Conservation (phyloP, 768 basidiomycete species). For the Stropharia rugosoannulata region DNA sequence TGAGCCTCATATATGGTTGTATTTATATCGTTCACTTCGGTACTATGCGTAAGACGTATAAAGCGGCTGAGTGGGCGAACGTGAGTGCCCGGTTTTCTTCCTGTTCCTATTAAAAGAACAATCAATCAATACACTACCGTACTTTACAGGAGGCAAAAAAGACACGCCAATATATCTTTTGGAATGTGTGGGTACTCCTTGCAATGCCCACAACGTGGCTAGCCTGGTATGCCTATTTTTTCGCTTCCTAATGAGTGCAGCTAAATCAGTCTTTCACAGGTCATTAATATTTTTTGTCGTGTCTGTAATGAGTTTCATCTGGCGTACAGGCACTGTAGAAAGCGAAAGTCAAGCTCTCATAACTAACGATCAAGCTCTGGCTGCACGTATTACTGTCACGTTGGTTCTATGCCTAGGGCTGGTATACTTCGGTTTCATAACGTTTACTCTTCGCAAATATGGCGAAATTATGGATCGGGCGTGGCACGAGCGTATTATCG, state of each 20-base stretch:
- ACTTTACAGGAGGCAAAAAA: slow-evolving; percentile 49
- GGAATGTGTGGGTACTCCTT: slow-evolving; percentile 73
- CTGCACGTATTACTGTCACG: slow-evolving; percentile 43
- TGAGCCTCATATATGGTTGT: slow-evolving; percentile 65
- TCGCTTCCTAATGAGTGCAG: background rate
- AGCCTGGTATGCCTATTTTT: slow-evolving; percentile 42
- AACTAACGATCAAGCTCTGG: slow-evolving; percentile 25
- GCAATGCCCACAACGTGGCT: slow-evolving; percentile 67
- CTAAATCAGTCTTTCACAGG: slow-evolving; percentile 25
- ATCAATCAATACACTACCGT: background rate
- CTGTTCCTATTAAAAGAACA: too few species aligned
- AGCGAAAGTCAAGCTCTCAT: slow-evolving; percentile 13
- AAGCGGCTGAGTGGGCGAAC: slow-evolving; percentile 63
- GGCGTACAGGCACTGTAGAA: slow-evolving; percentile 36
- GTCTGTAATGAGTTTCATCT: slow-evolving; percentile 60
- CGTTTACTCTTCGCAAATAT: slow-evolving; percentile 54
- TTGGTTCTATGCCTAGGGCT: slow-evolving; percentile 50
- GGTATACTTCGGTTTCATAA: slow-evolving; percentile 50
- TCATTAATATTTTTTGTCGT: slow-evolving; percentile 57
- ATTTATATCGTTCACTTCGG: slow-evolving; percentile 65
- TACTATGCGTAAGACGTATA: slow-evolving; percentile 62
- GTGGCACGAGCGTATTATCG: slow-evolving; percentile 25
- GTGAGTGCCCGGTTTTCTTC: slow-evolving; percentile 26
- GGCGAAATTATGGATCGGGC: slow-evolving; percentile 37
- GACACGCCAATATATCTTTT: slow-evolving; percentile 24